Base-by-base conservation (phyloP, 106 monocot genomes). In the Chionographis japonica region DNA sequence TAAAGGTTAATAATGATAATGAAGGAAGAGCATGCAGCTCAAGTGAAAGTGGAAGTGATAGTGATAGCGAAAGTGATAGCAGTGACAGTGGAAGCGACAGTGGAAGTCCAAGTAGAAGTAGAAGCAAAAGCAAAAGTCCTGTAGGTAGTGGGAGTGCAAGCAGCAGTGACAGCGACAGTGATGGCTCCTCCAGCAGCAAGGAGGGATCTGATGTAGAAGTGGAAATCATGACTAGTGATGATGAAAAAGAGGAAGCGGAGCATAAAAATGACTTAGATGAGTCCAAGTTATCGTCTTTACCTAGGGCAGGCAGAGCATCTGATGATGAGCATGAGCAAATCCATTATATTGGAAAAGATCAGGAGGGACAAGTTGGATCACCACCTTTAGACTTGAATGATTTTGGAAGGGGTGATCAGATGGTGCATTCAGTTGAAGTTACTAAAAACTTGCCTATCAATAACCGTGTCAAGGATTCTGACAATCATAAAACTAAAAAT, bases 111-210 rank as follows among this genome's bases (percentile, higher is more conserved):
- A 88, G 88, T 50, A 73, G 73, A 69, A 84, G 84, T 64, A 66
- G 64, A 42, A 83, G 83, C 51, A 81, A 75, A 74, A 90, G 86
- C 68, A 78, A 61, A 78, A 91, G 87, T 58, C 83, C 86, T 63
- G 75, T 54, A 15, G 85, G 74, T 50, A 84, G 80, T 73, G 85
- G 63, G 35, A 85, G 93, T 76, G 80, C 68, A 76, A 95, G 95
- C 80, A 91, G 92, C 80, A 97, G 97, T 66, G 86, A 88, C 58
- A 95, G 95, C 53, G 93, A 98, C 8, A 93, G 87, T 83, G 88
- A 86, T 81, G 88, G 64, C 67, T 90, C 97, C 27, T 98, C 92
- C n/a, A 92, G 85, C 75, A 85, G 86, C 73, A 94, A 85, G 56
- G 93, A 98, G 59, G 87, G 74, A 65, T 88, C 91, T 71, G 92